Conservation (phyloP, 495 filamentous ascomycete species). For the Ascodesmis nigricans region DNA sequence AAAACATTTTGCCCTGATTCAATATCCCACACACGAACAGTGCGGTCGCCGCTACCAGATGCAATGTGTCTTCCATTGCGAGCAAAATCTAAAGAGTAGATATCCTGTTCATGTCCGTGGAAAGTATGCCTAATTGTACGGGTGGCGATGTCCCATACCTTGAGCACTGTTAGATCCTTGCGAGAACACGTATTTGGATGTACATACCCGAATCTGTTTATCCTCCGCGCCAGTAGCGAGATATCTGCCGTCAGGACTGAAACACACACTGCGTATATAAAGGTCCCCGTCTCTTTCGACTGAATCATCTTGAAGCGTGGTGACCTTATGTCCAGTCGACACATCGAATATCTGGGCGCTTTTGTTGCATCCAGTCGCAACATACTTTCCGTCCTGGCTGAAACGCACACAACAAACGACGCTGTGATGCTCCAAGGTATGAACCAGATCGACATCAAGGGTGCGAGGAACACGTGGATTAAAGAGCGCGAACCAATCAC, state of each 20-base stretch:
- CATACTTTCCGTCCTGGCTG: slow-evolving; percentile 69
- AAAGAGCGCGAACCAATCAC: slow-evolving; percentile 79
- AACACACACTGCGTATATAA: slow-evolving; percentile 80
- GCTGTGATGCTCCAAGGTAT: slow-evolving; percentile 65
- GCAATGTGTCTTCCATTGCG: slow-evolving; percentile 72
- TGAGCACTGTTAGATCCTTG: too few relatives aligned
- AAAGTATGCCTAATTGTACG: slow-evolving; percentile 64
- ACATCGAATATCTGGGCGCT: slow-evolving; percentile 86
- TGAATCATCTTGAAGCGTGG: slow-evolving; percentile 57
- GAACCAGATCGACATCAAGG: slow-evolving; percentile 71
- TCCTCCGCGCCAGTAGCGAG: slow-evolving; percentile 79
- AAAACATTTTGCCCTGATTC: slow-evolving; percentile 49
- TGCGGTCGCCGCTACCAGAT: slow-evolving; percentile 70
- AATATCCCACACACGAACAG: slow-evolving; percentile 77
- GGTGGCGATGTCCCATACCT: slow-evolving; percentile 73
- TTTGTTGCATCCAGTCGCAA: slow-evolving; percentile 74
- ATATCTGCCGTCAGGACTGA: slow-evolving; percentile 76
- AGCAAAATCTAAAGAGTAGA: slow-evolving; percentile 81
- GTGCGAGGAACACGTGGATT: slow-evolving; percentile 65
- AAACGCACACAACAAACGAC: slow-evolving; percentile 84
- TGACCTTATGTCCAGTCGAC: slow-evolving; percentile 50
- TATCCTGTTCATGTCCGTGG: slow-evolving; percentile 73
- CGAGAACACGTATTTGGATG: too few relatives aligned
- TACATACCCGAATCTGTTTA: slow-evolving; percentile 66
- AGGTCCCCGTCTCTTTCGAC: slow-evolving; percentile 68